Base-by-base conservation (phyloP, 768 basidiomycete species). In the Russula dissimulans region DNA sequence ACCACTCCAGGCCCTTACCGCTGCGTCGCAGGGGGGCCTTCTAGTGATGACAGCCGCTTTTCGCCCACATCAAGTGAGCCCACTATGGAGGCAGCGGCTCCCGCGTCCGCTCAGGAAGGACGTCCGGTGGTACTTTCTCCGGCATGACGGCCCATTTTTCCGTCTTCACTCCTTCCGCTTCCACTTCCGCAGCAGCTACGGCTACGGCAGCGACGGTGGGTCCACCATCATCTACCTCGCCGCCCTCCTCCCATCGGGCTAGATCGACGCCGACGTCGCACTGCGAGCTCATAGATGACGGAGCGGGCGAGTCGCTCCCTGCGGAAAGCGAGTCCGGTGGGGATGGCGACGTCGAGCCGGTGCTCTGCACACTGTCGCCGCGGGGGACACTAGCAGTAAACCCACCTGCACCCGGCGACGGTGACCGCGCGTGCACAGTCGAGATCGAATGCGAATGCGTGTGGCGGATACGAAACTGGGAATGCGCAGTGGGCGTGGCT, bases 271-370 rank as follows among this genome's bases (percentile, higher is more conserved):
- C 66, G 7, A 65, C 54, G 4, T 71, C 71, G 49, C 69, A 73
- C 57, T 71, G 71, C 32, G 71, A 84, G 51, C 83, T 83, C 9
- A 75, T 73, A 36, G 82, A 85, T 10, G 85, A 83, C 34, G 80
- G 78, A 6, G 80, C 75, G 17, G 86, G 83, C 4, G 82, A 83
- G 56, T 76, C 80, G 38, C 78, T 79, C 15, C 75, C 74, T 5
- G 78, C 81, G 12, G 77, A 72, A 12, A 66, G 64, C 32, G 71
- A 71, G 34, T 70, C 70, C 38, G 64, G 69, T 4, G 72, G 70
- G 11, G 71, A 71, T 6, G 60, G 15, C 10, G 68, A 61, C 26
- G 67, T 61, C 17, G 67, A 51, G 22, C 61, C 51, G 0, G 45
- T 57, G 26, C 61, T 57, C 51, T 57, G 56, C 39, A 45, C 3